Base-by-base conservation (phyloP, 495 filamentous ascomycete genomes). In the Daldinia decipiens region DNA sequence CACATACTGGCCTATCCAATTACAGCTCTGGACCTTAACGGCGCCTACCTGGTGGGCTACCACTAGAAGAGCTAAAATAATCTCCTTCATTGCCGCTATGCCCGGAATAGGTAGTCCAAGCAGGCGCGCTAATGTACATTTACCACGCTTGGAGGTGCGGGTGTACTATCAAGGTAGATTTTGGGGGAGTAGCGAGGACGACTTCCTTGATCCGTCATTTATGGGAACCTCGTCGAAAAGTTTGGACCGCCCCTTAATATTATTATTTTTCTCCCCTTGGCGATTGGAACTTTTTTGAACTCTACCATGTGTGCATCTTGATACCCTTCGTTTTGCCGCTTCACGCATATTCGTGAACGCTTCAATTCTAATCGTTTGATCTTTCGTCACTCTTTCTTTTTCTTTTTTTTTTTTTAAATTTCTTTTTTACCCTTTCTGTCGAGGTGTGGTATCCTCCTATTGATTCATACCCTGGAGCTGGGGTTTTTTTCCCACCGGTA, bases 1-100 rank as follows among this genome's bases (percentile, higher is more conserved):
- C 60, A 24, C 29, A 31, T 45, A 53, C 29, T 19, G 13, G 47
- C 7, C 36, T 36, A 57, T 34, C 70, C 69, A 71, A 71, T 71
- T 63, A 56, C 32, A 63, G 34, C 13, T 21, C 36, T 36, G n/a
- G 17, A 51, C 11, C 27, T 27, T 3, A 21, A 27, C 31, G 32
- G 47, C 59, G 43, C 63, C 62, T 67, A 54, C 68, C 56, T 53
- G n/a, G 21, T 19, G 19, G 21, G 58, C 63, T 64, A 67, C 53
- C 47, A 64, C 64, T n/a, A 67, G 66, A 67, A 62, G 63, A 67
- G 59, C 69, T 72, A 72, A 72, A 72, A 72, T 66, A 67, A 72
- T 67, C 59, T 72, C 69, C 59, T 59, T 45, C 53, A 59, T 52
- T 34, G 3, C 34, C 29, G 47, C 69, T 67, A 67, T 39, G n/a